These are phyloP conservation scores for Lenwebbia sp. DNA, from an alignment of 345 rosid genomes.

Conservation along the genomic window DNA sequence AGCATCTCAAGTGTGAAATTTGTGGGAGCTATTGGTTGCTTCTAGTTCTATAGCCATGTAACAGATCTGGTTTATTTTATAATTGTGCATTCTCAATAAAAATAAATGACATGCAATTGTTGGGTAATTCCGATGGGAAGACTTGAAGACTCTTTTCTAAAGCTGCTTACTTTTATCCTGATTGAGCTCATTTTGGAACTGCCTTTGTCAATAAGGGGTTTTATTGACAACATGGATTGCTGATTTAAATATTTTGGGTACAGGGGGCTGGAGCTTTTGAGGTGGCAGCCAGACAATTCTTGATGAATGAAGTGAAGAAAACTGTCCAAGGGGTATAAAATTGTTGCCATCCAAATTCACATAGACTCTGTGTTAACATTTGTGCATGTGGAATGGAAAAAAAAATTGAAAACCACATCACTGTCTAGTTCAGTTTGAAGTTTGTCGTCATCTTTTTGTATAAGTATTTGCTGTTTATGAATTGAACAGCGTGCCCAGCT, in stretches of 20 bases:
- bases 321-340: slow-evolving; percentile 78
- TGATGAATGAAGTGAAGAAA: slow-evolving; percentile 80
- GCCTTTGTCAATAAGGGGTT: not conserved
- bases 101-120: not conserved
- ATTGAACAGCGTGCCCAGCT: slow-evolving; percentile 82
- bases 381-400: not conserved
- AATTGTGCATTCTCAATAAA: not conserved
- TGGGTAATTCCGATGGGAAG: not conserved
- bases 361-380: not conserved
- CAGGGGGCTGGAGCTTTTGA: slow-evolving; percentile 99
- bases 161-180: not conserved
- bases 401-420: not conserved
- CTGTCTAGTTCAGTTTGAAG: not conserved
- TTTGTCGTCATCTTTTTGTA: not conserved
- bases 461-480: slow-evolving; percentile 5
- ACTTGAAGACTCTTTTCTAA: not conserved
- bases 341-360: not conserved
- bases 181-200: not conserved
- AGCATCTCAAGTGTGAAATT: not conserved
- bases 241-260: not conserved
- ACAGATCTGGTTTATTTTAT: not conserved
- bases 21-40: not conserved
- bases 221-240: not conserved
- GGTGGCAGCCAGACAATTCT: slow-evolving; percentile 85
- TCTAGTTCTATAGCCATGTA: not conserved